These are phyloP conservation scores for Pichia deserticola DNA, from an alignment of 805 yeast genomes.

Conservation along the genomic window DNA sequence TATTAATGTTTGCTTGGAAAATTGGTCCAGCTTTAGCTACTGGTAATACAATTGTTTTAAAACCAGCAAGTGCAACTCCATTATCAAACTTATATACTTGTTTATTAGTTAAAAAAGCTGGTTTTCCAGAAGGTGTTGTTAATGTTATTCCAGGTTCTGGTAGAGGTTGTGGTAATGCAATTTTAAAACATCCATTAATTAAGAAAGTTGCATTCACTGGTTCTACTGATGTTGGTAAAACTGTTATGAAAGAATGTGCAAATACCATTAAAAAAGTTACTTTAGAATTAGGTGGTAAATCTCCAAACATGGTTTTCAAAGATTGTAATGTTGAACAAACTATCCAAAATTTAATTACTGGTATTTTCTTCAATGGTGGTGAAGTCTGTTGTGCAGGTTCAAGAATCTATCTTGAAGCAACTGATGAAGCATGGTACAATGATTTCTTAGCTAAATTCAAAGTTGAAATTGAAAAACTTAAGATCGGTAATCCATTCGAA, in stretches of 20 bases:
- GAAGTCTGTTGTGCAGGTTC: slow-evolving; percentile 83
- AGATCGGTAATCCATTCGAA: slow-evolving; percentile 73
- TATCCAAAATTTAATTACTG: slow-evolving; percentile 45
- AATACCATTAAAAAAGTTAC: slow-evolving; percentile 74
- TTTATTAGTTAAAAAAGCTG: slow-evolving; percentile 55
- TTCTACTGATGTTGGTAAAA: slow-evolving; percentile 69
- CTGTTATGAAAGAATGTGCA: slow-evolving; percentile 63
- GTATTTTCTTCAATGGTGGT: slow-evolving; percentile 76
- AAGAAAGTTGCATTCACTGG: slow-evolving; percentile 79
- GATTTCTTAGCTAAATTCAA: slow-evolving; percentile 52
- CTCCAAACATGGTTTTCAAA: slow-evolving; percentile 66
- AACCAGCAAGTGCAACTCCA: slow-evolving; percentile 75
- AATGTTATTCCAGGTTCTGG: slow-evolving; percentile 74
- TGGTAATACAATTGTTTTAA: slow-evolving; percentile 66
- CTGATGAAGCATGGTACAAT: slow-evolving; percentile 44
- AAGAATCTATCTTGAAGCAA: slow-evolving; percentile 69
- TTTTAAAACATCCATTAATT: slow-evolving; percentile 59
- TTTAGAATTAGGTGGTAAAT: slow-evolving; percentile 78
- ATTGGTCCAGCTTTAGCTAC: slow-evolving; percentile 73
- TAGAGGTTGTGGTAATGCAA: slow-evolving; percentile 62
- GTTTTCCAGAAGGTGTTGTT: slow-evolving; percentile 69
- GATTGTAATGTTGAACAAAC: slow-evolving; percentile 56
- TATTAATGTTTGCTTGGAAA: slow-evolving; percentile 75
- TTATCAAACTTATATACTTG: slow-evolving; percentile 63
- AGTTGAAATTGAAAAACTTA: slow-evolving; percentile 48